A percentile compares a stretch with the other conserved stretches of the same genome.
Evolutionary conservation across 2,329 filamentous ascomycete species (phyloP).

Genomic region (Neophaeococcomyces mojaviensis): DNA sequence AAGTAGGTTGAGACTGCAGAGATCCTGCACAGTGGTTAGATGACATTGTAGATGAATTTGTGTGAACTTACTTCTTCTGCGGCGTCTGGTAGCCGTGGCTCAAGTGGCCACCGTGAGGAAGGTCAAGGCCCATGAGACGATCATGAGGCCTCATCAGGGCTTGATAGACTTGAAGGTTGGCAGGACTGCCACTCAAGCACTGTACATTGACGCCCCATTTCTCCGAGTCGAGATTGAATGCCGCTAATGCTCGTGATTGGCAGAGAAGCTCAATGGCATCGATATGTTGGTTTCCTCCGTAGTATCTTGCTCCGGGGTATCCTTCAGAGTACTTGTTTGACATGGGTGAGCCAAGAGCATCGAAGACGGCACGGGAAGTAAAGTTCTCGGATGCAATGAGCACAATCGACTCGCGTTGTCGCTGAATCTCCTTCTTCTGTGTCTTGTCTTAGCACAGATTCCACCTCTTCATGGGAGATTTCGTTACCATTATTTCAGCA

Average conservation of each 20-base stretch:
- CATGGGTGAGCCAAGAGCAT: slow-evolving; percentile 89
- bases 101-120: slow-evolving; percentile 89
- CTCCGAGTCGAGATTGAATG: slow-evolving; percentile 73
- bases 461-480: not conserved
- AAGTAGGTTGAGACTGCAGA: slow-evolving; percentile 98
- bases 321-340: slow-evolving; percentile 99
- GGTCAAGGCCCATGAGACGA: slow-evolving; percentile 90
- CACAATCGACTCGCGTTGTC: slow-evolving; percentile 98
- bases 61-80: slow-evolving; percentile 58
- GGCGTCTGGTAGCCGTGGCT: slow-evolving; percentile 97
- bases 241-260: slow-evolving; percentile 80
- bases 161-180: slow-evolving; percentile 79
- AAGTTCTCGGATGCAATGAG: slow-evolving; percentile 94
- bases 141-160: slow-evolving; percentile 94
- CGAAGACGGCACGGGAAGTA: slow-evolving; percentile 83
- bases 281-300: slow-evolving; percentile 94
- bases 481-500: slow-evolving; percentile 84
- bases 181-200: slow-evolving; percentile 69
- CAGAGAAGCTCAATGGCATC: slow-evolving; percentile 83
- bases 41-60: not conserved
- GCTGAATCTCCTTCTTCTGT: slow-evolving; percentile 69
- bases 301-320: slow-evolving; percentile 92
- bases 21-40: slow-evolving; percentile 44
- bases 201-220: slow-evolving; percentile 98
- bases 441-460: slow-evolving; percentile 1